Evolutionary conservation across 1,139 yeast genomes (phyloP), one percentile per base, ranked within the genome.

Genomic region (Hyphopichia pseudoburtonii): DNA sequence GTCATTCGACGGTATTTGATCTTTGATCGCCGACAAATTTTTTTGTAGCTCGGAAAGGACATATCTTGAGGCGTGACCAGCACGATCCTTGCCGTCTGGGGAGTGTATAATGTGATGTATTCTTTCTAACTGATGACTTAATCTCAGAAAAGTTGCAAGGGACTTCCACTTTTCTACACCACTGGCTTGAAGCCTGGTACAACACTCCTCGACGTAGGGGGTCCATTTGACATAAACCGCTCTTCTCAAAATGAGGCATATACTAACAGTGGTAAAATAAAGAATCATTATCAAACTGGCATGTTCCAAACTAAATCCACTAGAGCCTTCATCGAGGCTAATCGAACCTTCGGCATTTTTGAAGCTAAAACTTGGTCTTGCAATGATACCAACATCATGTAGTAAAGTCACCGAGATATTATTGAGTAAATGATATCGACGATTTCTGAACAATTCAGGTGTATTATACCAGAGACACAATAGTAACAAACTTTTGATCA

Each of bases 381-480:
- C 73, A n/a, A 80, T 78, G 6, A 87, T 70, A 0, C 95, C 95
- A 41, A 88, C 59, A 54, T 89, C 96, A 45, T 80, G 83, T 2
- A 86, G 73, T 60, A 89, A 66, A 3, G 83, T 71, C n/a, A 83
- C 79, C 35, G 89, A 78, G 21, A 86, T 63, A 8, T 78, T 70
- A 39, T 82, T 78, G 46, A 86, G 70, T 39, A 87, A 62, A 54
- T 86, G 94, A 46, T 82, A 82, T 36, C 95, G 76, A 42, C 94
- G 77, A 50, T 85, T 86, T 46, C 81, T 85, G 45, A 86, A 85
- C 47, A 86, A 66, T 57, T 87, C 96, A 0, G 95, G 88, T 5
- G 87, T 78, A 47, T 85, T 86, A 56, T 87, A 87, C 95, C 96
- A 89, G 25, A 82, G 59, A 28, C 85, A 75, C 37, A 86, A 62